Evolutionary conservation across 176 grass and related monocot species (phyloP).

Genomic region (Triticum dicoccoides): DNA sequence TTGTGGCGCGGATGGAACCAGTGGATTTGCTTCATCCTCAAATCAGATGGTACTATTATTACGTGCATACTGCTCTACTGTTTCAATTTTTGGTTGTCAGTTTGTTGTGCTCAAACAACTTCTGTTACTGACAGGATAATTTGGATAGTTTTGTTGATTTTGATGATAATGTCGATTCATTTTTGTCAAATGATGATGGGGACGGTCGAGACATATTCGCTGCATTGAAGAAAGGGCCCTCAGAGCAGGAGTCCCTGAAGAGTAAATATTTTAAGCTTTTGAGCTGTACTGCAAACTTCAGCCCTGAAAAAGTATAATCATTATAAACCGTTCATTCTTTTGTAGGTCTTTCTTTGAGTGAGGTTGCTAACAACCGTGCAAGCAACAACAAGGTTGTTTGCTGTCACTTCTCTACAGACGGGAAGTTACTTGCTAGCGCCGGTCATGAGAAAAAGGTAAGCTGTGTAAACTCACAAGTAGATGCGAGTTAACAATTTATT

Average conservation of each 20-base stretch:
- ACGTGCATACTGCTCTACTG: conserved; percentile 1
- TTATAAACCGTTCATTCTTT: conserved; percentile 23
- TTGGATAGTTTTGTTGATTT: conserved; percentile 89
- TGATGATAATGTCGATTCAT: conserved; percentile 94
- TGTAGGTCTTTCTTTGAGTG: conserved; percentile 71
- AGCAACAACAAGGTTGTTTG: conserved; percentile 77
- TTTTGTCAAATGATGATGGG: conserved; percentile 87
- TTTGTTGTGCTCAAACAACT: conserved; percentile 31
- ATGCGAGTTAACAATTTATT: background rate
- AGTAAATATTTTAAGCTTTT: conserved; percentile 45
- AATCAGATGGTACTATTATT: conserved; percentile 80
- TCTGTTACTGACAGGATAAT: conserved; percentile 63
- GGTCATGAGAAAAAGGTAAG: conserved; percentile 87
- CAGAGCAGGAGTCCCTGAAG: conserved; percentile 71
- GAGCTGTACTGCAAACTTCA: background rate
- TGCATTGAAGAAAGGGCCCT: conserved; percentile 77
- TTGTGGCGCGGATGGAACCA: conserved; percentile 57
- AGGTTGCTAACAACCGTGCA: conserved; percentile 56
- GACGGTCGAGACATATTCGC: conserved; percentile 85
- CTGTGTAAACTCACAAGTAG: background rate
- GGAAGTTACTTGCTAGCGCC: conserved; percentile 73
- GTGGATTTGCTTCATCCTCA: conserved; percentile 74
- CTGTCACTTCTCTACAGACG: conserved; percentile 82
- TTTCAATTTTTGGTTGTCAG: conserved; percentile 11
- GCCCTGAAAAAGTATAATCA: conserved; percentile 1